phyloP scores from a whole-genome alignment of 139 green algal species.

The Picochlorum sp. region DNA sequence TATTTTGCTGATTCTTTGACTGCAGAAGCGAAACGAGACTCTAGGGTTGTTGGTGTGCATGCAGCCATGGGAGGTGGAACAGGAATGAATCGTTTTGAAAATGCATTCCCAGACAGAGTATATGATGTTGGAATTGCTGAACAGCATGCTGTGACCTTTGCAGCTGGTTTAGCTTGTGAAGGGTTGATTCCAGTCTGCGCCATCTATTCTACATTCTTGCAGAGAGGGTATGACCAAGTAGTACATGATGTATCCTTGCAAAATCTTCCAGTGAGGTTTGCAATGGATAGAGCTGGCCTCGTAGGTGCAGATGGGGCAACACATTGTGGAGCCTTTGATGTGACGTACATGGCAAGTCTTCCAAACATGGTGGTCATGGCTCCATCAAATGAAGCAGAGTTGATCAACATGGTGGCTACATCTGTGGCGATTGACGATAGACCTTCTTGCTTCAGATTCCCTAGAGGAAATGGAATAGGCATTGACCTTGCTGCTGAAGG shows the following conservation, averaged over 20 bases:
- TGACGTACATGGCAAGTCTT: constrained; percentile 93
- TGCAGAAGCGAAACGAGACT: constrained; percentile 87
- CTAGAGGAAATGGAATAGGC: constrained; percentile 90
- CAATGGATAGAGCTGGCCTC: constrained; percentile 94
- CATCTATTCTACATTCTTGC: constrained; percentile 98
- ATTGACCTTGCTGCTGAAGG: constrained; percentile 73
- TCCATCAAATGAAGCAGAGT: constrained; percentile 87
- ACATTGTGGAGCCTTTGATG: constrained; percentile 88
- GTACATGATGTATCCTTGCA: constrained; percentile 98
- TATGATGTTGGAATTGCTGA: constrained; percentile 99
- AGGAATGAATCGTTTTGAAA: constrained; percentile 73
- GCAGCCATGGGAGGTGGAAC: constrained; percentile 98
- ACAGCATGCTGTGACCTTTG: constrained; percentile 97
- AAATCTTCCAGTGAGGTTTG: constrained; percentile 97
- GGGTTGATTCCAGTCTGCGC: constrained; percentile 87
- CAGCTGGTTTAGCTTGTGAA: constrained; percentile 87
- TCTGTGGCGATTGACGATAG: constrained; percentile 82
- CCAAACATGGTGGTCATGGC: constrained; percentile 98
- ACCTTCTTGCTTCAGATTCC: constrained; percentile 89
- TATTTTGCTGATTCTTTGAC: constrained; percentile 96
- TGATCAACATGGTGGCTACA: constrained; percentile 93
- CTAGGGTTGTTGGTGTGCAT: constrained; percentile 86
- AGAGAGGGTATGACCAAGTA: constrained; percentile 94
- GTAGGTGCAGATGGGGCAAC: constrained; percentile 96
- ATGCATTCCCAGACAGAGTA: constrained; percentile 72